Base-by-base conservation (phyloP, 140 eudicot genomes). In the Artemisia princeps region DNA sequence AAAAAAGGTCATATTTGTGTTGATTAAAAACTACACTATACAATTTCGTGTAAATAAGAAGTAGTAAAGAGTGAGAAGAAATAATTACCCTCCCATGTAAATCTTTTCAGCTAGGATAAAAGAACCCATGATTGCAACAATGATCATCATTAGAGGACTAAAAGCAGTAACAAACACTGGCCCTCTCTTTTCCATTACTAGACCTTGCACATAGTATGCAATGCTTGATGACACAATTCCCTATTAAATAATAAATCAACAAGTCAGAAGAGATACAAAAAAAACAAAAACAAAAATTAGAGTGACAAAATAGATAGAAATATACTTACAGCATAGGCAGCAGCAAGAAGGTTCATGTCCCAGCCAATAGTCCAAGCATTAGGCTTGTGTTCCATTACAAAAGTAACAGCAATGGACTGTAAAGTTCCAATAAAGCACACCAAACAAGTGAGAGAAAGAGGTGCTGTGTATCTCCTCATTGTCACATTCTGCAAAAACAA, bases 121-220 rank as follows among this genome's bases (percentile, higher is more conserved):
- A 73, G 98, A 85, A 10, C 98, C 98, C 98, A 92, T 84, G 79
- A 94, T 80, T 11, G 99, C 99, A 17, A 94, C 99, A 72, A 94
- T 88, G 82, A 94, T 84, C 99, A 94, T 94, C 99, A 94, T 94
- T 74, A 94, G 73, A 54, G 99, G 99, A 75, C 96, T 94, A 58
- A 94, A 94, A 58, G 99, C 99, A 48, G 99, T 94, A 49, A 88
- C 99, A 60, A 94, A 94, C 26, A 94, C 99, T 4, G 98, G 98
- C 52, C 98, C 98, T 75, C 95, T 86, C 74, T 88, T 88, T 69
- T 88, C 68, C 98, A 92, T 94, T 54, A 94, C 99, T 17, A 86
- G 75, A 0, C 99, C 99, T 86, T 94, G 99, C 14, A 94, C 99
- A 77, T 94, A 94, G 79, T 94, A 94, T 68, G 99, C 99, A 64